phyloP scores from a whole-genome alignment of 1,284 basidiomycete species.

The Cutaneotrichosporon cutaneum region DNA sequence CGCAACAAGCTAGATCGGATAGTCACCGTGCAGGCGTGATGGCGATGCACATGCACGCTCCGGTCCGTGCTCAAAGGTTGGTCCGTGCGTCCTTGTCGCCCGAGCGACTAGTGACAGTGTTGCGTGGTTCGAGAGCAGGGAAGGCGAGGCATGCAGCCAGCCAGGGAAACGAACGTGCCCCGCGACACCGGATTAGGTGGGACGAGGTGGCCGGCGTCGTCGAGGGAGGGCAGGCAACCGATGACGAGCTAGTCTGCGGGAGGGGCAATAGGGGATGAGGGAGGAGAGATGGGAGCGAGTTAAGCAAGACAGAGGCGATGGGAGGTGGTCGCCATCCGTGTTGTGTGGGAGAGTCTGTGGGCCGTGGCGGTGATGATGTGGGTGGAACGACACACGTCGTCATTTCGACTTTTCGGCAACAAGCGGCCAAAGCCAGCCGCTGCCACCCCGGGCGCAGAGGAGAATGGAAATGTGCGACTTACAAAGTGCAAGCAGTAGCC shows the following conservation, averaged over 20 bases:
- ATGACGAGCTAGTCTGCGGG: not conserved
- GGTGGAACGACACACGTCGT: not conserved
- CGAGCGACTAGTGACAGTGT: no score
- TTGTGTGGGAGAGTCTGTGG: not conserved
- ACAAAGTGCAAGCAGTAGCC: no score
- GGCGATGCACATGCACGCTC: not conserved
- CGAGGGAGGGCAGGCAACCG: not conserved
- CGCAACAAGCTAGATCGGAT: not conserved
- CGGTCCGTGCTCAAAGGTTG: not conserved
- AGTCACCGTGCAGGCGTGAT: not conserved
- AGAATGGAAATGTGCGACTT: no score
- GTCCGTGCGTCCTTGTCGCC: not conserved
- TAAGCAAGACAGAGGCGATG: not conserved
- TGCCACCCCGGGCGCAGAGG: no score
- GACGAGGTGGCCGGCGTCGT: not conserved
- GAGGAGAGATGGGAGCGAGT: not conserved
- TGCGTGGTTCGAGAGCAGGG: not conserved
- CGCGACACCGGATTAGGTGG: not conserved
- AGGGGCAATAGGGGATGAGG: not conserved
- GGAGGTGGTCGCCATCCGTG: not conserved
- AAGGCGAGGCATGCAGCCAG: not conserved
- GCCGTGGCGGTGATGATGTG: no score
- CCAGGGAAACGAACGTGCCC: not conserved
- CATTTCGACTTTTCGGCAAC: not conserved
- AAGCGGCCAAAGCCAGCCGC: not conserved